Evolutionary conservation across 129 eudicot genomes (phyloP), one percentile per base, ranked within the genome.

Genomic region (Erigeron canadensis): DNA sequence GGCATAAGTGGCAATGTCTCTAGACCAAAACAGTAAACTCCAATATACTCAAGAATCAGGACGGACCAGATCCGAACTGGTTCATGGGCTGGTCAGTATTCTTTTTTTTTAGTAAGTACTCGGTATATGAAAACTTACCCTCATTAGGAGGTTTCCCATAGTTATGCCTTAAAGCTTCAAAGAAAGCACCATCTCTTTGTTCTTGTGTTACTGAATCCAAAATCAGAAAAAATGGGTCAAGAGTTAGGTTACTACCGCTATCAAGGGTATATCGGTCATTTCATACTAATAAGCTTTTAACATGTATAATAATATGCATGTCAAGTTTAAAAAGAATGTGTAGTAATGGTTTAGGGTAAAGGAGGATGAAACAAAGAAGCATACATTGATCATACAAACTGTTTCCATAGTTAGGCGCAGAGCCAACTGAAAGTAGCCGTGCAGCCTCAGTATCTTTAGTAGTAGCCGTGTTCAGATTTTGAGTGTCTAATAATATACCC

Each of bases 371-470:
- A 53, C 9, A 50, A 9, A 41, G 60, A 44, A 58, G 54, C 83
- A 0, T 82, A 90, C 96, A 44, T 50, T 90, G 90, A 69, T 90
- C 96, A 71, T 70, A 90, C 76, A 90, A 73, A 61, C 81, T 79
- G 70, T 79, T 85, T 72, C 89, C 81, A 44, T 90, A 85, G 81
- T 83, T 90, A 12, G 94, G 96, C 34, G 88, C 57, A 56, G 87
- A 80, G 56, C 91, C 88, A 44, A 90, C 96, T 3, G 86, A 84
- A 18, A 90, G 93, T 72, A 90, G 77, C 54, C 89, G 96, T 68
- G 89, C 88, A 46, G 96, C 96, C 81, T 90, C 96, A 0, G 88
- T 85, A 75, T 90, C 96, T 83, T 87, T 83, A 10, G 94, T 87
- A 63, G 82, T 83, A 45, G 88, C 81, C n/a, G 50, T 37, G 53